Conservation (phyloP, 768 basidiomycete species). For the Russula griseocarnosa region DNA sequence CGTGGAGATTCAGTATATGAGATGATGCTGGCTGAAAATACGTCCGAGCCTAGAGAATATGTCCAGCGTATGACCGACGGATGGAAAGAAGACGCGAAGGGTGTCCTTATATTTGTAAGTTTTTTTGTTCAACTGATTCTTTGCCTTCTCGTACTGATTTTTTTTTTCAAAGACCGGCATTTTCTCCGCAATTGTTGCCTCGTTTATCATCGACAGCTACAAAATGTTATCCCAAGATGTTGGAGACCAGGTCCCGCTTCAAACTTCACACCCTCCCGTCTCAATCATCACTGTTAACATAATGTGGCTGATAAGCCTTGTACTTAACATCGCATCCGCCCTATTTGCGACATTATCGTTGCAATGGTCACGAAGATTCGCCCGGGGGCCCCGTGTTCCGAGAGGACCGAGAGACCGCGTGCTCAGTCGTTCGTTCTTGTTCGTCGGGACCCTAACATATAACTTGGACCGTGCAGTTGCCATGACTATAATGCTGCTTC, state of each 20-base stretch:
- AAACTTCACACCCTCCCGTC: background rate
- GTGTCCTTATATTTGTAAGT: constrained; percentile 23
- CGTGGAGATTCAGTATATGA: background rate
- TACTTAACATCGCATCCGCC: constrained; percentile 21
- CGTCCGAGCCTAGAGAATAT: background rate
- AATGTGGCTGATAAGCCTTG: no score
- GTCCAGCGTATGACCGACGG: constrained; percentile 3
- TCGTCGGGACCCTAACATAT: constrained; percentile 7
- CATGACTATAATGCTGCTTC: constrained; percentile 31
- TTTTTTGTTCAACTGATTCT: no score
- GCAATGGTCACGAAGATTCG: constrained; percentile 18
- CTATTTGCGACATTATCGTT: constrained; percentile 16
- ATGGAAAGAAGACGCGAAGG: constrained; percentile 18
- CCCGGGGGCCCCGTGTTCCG: constrained; percentile 31
- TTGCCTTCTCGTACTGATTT: background rate
- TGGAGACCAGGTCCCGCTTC: background rate
- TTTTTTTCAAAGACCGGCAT: constrained; percentile 23
- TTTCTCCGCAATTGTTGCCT: constrained; percentile 29
- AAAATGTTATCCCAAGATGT: constrained; percentile 21
- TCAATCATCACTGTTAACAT: constrained; percentile 10
- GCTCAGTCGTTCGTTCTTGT: constrained; percentile 33
- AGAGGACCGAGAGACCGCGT: constrained; percentile 35
- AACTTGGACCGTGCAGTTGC: constrained; percentile 2
- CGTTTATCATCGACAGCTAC: constrained; percentile 27
- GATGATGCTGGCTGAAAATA: constrained; percentile 15